phyloP scores from a whole-genome alignment of 768 basidiomycete species.

The Pleurotus platypus region DNA sequence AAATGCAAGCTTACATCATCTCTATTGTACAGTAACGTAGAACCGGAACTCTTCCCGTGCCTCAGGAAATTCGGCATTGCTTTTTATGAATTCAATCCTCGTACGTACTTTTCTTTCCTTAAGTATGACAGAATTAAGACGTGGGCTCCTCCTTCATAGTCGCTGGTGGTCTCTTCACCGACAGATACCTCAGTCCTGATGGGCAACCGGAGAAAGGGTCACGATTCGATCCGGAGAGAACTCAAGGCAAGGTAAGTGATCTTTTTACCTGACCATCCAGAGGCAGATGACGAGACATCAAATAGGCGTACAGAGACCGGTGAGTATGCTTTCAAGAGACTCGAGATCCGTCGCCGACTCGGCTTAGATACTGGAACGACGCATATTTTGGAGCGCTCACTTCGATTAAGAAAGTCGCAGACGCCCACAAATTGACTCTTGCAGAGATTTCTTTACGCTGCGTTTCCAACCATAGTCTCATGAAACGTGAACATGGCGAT shows the following conservation, averaged over 20 bases:
- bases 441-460: slow-evolving; percentile 59
- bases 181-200: slow-evolving; percentile 39
- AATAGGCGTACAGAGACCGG: background rate
- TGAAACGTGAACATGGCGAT: slow-evolving; percentile 46
- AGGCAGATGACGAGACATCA: background rate
- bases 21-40: slow-evolving; percentile 41
- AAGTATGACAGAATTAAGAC: background rate
- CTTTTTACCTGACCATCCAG: background rate
- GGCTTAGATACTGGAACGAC: slow-evolving; percentile 49
- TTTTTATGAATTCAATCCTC: slow-evolving; percentile 56
- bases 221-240: slow-evolving; percentile 47
- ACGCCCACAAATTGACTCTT: slow-evolving; percentile 42
- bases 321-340: background rate
- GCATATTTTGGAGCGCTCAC: slow-evolving; percentile 47
- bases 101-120: slow-evolving; percentile 23
- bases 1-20: background rate
- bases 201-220: slow-evolving; percentile 45
- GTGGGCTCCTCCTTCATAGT: slow-evolving; percentile 26
- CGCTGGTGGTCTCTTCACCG: slow-evolving; percentile 58
- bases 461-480: slow-evolving; percentile 52
- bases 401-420: slow-evolving; percentile 38
- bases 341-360: background rate
- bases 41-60: slow-evolving; percentile 49
- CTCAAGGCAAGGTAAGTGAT: slow-evolving; percentile 39
- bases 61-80: slow-evolving; percentile 43